A percentile compares a stretch with the other conserved stretches of the same genome.
phyloP scores from a whole-genome alignment of 306 rosid genomes.

The Cicer arietinum region DNA sequence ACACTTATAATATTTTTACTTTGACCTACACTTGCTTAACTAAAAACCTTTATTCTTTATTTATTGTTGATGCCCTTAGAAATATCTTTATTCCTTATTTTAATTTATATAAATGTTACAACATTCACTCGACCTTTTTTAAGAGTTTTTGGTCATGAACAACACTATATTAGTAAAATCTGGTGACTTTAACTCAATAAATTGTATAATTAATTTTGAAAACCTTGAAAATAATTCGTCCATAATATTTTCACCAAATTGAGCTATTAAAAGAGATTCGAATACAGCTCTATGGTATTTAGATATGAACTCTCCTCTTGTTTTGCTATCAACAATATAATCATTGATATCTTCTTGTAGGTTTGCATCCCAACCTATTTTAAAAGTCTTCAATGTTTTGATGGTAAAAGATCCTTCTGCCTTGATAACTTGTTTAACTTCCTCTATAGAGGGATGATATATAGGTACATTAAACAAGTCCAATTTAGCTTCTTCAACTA shows the following conservation, averaged over 20 bases:
- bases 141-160: conserved; percentile 35
- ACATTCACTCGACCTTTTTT: not conserved
- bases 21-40: not conserved
- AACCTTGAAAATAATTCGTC: conserved; percentile 53
- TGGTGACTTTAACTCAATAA: not conserved
- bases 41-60: not conserved
- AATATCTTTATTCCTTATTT: too few relatives aligned
- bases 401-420: not conserved
- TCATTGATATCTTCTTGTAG: conserved; percentile 15
- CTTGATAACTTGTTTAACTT: conserved; percentile 50
- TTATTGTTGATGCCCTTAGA: too few relatives aligned
- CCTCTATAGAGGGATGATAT: conserved; percentile 46
- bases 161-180: conserved; percentile 36
- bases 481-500: conserved; percentile 48
- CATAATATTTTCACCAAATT: conserved; percentile 46
- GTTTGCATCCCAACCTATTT: conserved; percentile 47
- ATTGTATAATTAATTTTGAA: conserved; percentile 18
- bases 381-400: conserved; percentile 25
- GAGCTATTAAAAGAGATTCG: conserved; percentile 51
- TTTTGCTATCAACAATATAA: conserved; percentile 22
- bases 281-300: conserved; percentile 44
- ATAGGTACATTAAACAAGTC: conserved; percentile 49
- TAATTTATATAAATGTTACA: not conserved
- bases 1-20: not conserved
- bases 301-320: conserved; percentile 32